Evolutionary conservation across 805 yeast species (phyloP), one percentile per base, ranked within the genome.

Genomic region (Cyberlindnera euphorbiiphila): DNA sequence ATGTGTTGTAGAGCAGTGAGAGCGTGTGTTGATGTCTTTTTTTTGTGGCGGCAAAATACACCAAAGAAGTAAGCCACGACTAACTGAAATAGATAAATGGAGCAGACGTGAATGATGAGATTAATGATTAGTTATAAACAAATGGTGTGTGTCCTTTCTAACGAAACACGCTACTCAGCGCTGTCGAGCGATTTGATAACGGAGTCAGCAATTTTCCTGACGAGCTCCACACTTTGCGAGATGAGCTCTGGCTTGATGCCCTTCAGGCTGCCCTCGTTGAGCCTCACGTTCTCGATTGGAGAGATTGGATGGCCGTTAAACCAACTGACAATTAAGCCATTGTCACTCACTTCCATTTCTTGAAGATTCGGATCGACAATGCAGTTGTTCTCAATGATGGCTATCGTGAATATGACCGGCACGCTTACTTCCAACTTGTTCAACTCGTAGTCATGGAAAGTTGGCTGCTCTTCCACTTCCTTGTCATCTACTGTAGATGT

Each of bases 291-390:
- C 46, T 78, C 71, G 4, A 88, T 65, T 1, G 97, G 96, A 0
- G 95, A 72, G 9, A 79, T 74, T 1, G 85, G 74, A 40, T 69
- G 66, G n/a, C 78, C 78, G 40, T 78, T 64, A 39, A 74, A 73
- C 77, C 82, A 91, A 23, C 89, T 80, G 4, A 85, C 57, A 32
- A 88, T 65, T 15, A 91, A 46, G 1, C 96, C 96, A 42, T 85
- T 81, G 47, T 91, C 96, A 42, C 88, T 71, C 3, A 89, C 95
- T 43, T 79, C 85, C 56, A 85, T 89, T 59, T 91, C 98, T 42
- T 81, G 85, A n/a, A 75, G 65, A 1, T 94, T 80, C 0, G 98
- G 98, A 56, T 91, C 98, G 18, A 89, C 66, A 17, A 87, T 60
- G 9, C 81, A 71, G 35, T 72, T 65, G 11, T 66, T 54, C 2